Base-by-base conservation (phyloP, 345 rosid species). In the Salix exigua region DNA sequence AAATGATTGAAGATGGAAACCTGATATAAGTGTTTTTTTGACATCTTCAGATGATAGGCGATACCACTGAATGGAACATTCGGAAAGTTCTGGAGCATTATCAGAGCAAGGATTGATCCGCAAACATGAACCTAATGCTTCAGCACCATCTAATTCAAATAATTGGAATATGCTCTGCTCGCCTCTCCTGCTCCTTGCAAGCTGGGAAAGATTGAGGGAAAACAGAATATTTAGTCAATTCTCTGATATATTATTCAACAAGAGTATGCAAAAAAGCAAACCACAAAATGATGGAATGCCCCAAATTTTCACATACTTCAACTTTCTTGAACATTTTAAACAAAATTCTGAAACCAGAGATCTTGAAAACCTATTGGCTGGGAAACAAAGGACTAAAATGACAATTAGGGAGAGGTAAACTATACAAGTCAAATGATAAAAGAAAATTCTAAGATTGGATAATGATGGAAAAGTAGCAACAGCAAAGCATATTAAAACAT, bases 1-100 rank as follows among this genome's bases (percentile, higher is more conserved):
- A 26, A 40, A 40, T 55, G 28, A 60, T 38, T 53, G 37, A n/a
- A 30, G 61, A 19, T 38, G 48, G 33, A 53, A 77, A 96, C 99
- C 99, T 86, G 99, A 94, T 84, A 96, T 93, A 75, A 84, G 89
- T 78, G 91, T 95, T 83, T 80, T 93, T 83, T 92, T 92, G 75
- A 88, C 91, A 75, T 80, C 88, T 77, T 91, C 98, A 66, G 91
- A 82, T 73, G 90, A 85, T 60, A 91, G 82, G 38, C 97, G 94
- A 78, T 89, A 90, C 98, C 99, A 96, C 64, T 92, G 99, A 72
- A 92, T 86, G 65, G 76, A 84, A 82, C 96, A 93, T 46, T 85
- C 80, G 26, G 96, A 86, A 77, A 92, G 88, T 66, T 87, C 98
- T 61, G 88, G 94, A 83, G 89, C 88, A 82, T 86, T 73, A 76